These are phyloP conservation scores for Polychaeton citri DNA, from an alignment of 2,329 filamentous ascomycete species.

Conservation along the genomic window DNA sequence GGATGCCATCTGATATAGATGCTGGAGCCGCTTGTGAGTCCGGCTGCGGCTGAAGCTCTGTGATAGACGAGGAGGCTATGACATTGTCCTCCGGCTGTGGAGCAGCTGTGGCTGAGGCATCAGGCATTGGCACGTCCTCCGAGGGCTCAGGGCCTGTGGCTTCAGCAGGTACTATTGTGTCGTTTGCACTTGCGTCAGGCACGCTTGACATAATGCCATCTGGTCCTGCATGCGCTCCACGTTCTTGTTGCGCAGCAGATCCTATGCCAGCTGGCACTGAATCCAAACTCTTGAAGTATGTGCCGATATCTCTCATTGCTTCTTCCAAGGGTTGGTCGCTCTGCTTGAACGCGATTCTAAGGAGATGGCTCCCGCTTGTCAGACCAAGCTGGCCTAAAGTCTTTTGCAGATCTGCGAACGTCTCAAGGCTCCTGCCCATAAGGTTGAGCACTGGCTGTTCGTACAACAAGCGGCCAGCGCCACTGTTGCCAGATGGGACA, in stretches of 20 bases:
- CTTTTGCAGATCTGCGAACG: constrained; percentile 75
- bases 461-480: constrained; percentile 67
- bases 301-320: constrained; percentile 67
- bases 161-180: constrained; percentile 10
- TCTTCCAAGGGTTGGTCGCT: constrained; percentile 71
- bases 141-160: constrained; percentile 13
- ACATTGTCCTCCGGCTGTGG: constrained; percentile 13
- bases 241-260: constrained; percentile 5
- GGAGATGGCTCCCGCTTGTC: constrained; percentile 66
- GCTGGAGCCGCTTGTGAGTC: not conserved
- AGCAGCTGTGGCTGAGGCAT: constrained; percentile 1
- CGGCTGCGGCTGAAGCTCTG: constrained; percentile 5
- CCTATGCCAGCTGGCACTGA: constrained; percentile 12
- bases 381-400: constrained; percentile 76
- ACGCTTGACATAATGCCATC: constrained; percentile 8
- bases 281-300: constrained; percentile 50
- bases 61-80: constrained; percentile 17
- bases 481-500: constrained; percentile 48
- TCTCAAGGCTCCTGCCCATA: constrained; percentile 65
- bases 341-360: constrained; percentile 63
- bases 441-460: constrained; percentile 76
- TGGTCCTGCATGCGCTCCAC: constrained; percentile 13
- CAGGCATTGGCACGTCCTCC: constrained; percentile 12
- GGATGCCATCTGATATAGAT: constrained; percentile 9
- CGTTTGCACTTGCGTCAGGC: constrained; percentile 12